These are phyloP conservation scores for Phytophthora sansomeana DNA, from an alignment of 352 stramenopile species.

Conservation along the genomic window DNA sequence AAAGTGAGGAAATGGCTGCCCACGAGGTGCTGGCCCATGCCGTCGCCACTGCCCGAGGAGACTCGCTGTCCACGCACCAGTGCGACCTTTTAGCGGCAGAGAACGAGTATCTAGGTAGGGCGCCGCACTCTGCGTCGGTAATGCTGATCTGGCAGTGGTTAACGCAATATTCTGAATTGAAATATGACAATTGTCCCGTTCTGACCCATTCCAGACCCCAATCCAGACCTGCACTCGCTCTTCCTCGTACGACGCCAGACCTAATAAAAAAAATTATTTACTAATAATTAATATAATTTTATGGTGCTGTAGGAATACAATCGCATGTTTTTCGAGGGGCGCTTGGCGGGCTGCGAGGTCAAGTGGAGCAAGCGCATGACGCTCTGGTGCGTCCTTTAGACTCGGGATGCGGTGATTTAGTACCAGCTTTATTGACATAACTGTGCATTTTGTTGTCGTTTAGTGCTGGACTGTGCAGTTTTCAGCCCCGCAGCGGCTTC, in stretches of 20 bases:
- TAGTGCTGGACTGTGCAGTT: conserved; percentile 85
- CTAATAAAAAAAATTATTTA: background rate
- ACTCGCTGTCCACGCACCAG: conserved; percentile 24
- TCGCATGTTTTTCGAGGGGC: conserved; percentile 81
- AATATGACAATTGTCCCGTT: conserved; percentile 6
- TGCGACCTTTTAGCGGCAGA: conserved; percentile 71
- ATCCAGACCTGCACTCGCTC: conserved; percentile 80
- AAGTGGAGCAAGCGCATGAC: conserved; percentile 93
- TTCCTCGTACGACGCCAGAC: conserved; percentile 54
- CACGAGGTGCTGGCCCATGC: conserved; percentile 7
- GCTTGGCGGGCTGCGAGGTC: conserved; percentile 80
- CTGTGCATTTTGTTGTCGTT: background rate
- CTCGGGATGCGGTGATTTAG: background rate
- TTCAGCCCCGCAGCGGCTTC: conserved; percentile 74
- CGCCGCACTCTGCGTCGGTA: background rate
- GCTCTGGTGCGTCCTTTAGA: conserved; percentile 59
- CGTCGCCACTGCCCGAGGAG: conserved; percentile 10
- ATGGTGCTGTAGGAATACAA: conserved; percentile 76
- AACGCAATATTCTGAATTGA: background rate
- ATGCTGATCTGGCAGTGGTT: background rate
- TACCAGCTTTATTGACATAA: background rate
- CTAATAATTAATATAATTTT: background rate
- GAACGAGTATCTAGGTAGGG: conserved; percentile 74
- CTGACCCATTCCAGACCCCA: conserved; percentile 61
- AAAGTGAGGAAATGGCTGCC: background rate